These are phyloP conservation scores for Elasticomyces elasticus DNA, from an alignment of 495 filamentous ascomycete species.

Conservation along the genomic window DNA sequence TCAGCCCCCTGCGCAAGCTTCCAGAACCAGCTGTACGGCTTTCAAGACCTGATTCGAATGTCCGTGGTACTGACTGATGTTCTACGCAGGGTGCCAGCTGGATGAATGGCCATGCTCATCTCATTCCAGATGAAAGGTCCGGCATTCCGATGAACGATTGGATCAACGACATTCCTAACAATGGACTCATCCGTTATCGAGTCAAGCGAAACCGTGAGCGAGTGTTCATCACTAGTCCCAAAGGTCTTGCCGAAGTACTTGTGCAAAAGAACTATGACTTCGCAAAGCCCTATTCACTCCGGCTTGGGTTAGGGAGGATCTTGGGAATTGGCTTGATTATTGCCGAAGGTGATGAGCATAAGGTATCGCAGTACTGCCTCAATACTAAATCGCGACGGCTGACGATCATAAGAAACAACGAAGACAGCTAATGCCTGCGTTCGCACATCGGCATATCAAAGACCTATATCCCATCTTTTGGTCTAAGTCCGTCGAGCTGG, in stretches of 20 bases:
- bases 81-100: background rate
- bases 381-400: too few species aligned
- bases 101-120: background rate
- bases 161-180: slow-evolving; percentile 13
- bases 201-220: slow-evolving; percentile 3
- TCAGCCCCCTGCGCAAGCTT: slow-evolving; percentile 10
- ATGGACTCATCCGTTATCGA: slow-evolving; percentile 11
- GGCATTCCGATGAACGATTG: slow-evolving; percentile 2
- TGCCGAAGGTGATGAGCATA: slow-evolving; percentile 10
- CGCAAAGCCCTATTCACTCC: background rate
- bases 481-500: slow-evolving; percentile 6
- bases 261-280: slow-evolving; percentile 10
- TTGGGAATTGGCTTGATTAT: slow-evolving; percentile 9
- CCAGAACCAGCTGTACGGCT: background rate
- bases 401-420: slow-evolving; percentile 9
- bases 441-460: slow-evolving; percentile 10
- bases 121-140: slow-evolving; percentile 1
- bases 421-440: slow-evolving; percentile 3
- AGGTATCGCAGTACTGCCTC: too few species aligned
- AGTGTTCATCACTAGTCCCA: slow-evolving; percentile 1
- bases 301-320: slow-evolving; percentile 1
- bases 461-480: slow-evolving; percentile 13
- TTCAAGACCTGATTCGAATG: background rate
- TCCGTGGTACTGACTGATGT: background rate
- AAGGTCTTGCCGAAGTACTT: slow-evolving; percentile 4